Conservation (phyloP, 768 basidiomycete species). For the Collybia nuda region DNA sequence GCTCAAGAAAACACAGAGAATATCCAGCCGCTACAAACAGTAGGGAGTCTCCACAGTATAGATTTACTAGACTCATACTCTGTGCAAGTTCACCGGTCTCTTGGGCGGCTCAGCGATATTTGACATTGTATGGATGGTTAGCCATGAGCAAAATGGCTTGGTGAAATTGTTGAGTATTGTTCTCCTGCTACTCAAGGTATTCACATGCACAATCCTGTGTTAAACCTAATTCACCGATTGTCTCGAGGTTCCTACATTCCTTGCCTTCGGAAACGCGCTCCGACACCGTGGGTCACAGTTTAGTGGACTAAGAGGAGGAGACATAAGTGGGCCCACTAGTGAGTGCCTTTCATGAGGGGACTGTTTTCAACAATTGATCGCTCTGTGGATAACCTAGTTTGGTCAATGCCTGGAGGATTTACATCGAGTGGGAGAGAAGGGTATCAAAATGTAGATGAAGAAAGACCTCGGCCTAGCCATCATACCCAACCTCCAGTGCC, state of each 20-base stretch:
- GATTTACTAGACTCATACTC: conserved; percentile 1
- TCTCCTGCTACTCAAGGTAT: conserved; percentile 60
- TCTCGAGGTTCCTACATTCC: conserved; percentile 57
- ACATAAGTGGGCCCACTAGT: conserved; percentile 60
- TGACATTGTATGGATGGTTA: conserved; percentile 71
- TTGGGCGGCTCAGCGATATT: conserved; percentile 61
- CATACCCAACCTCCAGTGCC: conserved; percentile 26
- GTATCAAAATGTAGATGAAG: conserved; percentile 64
- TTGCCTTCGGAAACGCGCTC: conserved; percentile 48
- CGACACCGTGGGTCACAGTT: conserved; percentile 61
- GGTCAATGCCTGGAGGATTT: conserved; percentile 79
- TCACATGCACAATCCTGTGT: conserved; percentile 1
- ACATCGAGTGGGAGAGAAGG: conserved; percentile 54
- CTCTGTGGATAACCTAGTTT: conserved; percentile 42
- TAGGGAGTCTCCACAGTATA: conserved; percentile 25
- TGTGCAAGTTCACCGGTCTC: conserved; percentile 61
- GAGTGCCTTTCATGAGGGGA: conserved; percentile 5
- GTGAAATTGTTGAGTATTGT: conserved; percentile 53
- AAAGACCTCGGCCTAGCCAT: conserved; percentile 26
- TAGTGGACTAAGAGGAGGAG: conserved; percentile 44
- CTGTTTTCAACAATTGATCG: background rate
- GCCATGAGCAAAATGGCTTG: conserved; percentile 54
- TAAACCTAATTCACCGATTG: background rate
- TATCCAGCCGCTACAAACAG: conserved; percentile 61
- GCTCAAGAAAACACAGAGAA: conserved; percentile 70